Evolutionary conservation across 208 protist species (phyloP), one percentile per base, ranked within the genome.

Genomic region (Crithidia expoeki): DNA sequence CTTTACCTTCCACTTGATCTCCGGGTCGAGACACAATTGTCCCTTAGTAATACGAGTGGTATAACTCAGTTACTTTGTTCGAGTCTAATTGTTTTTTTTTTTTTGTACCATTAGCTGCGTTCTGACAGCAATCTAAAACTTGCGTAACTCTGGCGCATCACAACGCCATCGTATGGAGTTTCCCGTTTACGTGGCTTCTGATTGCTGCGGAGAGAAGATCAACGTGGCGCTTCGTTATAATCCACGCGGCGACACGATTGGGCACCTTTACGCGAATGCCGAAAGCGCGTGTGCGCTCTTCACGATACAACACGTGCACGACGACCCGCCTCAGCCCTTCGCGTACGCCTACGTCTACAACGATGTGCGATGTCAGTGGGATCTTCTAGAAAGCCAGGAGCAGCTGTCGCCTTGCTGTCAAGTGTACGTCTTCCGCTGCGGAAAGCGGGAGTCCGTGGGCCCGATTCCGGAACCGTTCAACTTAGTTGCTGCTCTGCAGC

Each of bases 371-470:
- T 68, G 71, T 50, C 72, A 60, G n/a, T 94, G 89, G 89, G 76
- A 86, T 12, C 51, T 74, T 10, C 68, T 94, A 11, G 80, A 89
- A 58, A 63, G 64, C 49, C 60, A 73, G 1, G 71, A 68, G 23
- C 84, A 91, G 71, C 58, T 92, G 9, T 51, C 80, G 19, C 76
- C 78, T 58, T 81, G 80, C 69, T 80, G 78, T 36, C 90, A 95
- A 52, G 60, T 94, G 47, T 95, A 95, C 61, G 36, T 91, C 1
- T 92, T 95, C 44, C 88, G 89, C 55, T 72, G 80, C 12, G 69
- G 79, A 47, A 56, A 72, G 2, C 14, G 68, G 7, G 85, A 91
- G 36, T 21, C 79, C 0, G 80, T 75, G 0, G 83, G 72, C 3
- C 76, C 78, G 17, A 86, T 92, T 27, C 81, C 73, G 6, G 81